Evolutionary conservation across 139 green algal species (phyloP), one percentile per base, ranked within the genome.

Genomic region (Mesostigma viride): DNA sequence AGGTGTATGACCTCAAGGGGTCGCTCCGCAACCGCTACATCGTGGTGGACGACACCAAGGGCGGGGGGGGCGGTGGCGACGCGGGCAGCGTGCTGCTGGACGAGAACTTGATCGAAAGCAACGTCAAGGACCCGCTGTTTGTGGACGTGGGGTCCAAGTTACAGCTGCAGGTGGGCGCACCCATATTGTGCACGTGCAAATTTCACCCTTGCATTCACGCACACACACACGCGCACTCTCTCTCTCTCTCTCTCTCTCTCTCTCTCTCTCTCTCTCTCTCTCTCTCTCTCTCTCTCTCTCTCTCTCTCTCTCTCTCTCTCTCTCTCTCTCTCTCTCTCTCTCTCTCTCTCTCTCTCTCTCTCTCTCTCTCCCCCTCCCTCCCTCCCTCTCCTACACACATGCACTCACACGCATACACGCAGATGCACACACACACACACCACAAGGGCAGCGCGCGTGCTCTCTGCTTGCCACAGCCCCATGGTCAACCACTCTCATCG

Each of bases 1-100:
- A 82, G 51, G 89, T 95, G 51, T 98, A 96, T 71, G 92, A 98
- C 78, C 82, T 98, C 35, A 98, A 98, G 76, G 86, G 87, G 58
- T 82, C 69, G 8, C 68, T 81, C 60, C 71, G 86, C 57, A 74
- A 71, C 40, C 67, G 86, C 3, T 84, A 85, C 58, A 89, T 90
- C 57, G 73, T 65, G 1, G 80, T 82, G n/a, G 17, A 75, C 77
- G 5, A 76, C 44, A 20, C n/a, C n/a, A n/a, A n/a, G n/a, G n/a
- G n/a, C n/a, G n/a, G n/a, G n/a, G n/a, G n/a, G n/a, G n/a, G n/a
- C n/a, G n/a, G n/a, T n/a, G n/a, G n/a, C n/a, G 69, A 59, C 36
- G 62, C 48, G 35, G 71, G 53, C 56, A 70, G 31, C 22, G 72
- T 78, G 28, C 82, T 95, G 47, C 76, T 96, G 73, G 91, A 97